Base-by-base conservation (phyloP, 495 filamentous ascomycete species). In the Letharia columbiana region DNA sequence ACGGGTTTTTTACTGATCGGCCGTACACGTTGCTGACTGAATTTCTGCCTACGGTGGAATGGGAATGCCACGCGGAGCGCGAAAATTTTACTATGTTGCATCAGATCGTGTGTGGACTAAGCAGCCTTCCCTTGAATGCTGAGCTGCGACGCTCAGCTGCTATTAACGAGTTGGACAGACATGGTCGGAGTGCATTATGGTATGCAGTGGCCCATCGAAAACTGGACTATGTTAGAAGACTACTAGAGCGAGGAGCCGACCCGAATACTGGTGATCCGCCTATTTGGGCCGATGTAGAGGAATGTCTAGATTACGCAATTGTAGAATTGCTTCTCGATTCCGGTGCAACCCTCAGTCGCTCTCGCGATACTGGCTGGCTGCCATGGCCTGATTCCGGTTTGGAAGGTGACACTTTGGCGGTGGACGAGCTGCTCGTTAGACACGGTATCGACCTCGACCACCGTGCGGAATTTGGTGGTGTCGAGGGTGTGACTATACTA, bases 21-120 rank as follows among this genome's bases (percentile, higher is more conserved):
- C 12, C 5, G 35, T 2, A 1, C 5, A 47, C 8, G 13, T n/a
- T 13, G 15, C 42, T 12, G 17, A 17, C 17, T 35, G 18, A 63
- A 10, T 1, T 18, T 17, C 3, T 17, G 11, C 39, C 9, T 8
- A 28, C 31, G 9, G 12, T 52, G 15, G 57, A 60, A 15, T 66
- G 56, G 56, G 64, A 66, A 5, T 31, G 10, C 23, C 42, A 61
- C 17, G 41, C 40, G 2, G 57, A 61, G 12, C 8, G n/a, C 10
- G 18, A 37, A 60, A 23, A 11, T 5, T 7, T 60, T n/a, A 52
- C 44, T 10, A 37, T 13, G 13, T 44, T 60, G 23, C 64, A 66
- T 52, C 33, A 33, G 7, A 50, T 66, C 8, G 57, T 52, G 10
- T 49, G 64, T 33, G 64, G 40, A 28, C 3, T 66, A 0, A 66